Conservation (phyloP, 2,329 filamentous ascomycete species). For the Apiospora aurea region DNA sequence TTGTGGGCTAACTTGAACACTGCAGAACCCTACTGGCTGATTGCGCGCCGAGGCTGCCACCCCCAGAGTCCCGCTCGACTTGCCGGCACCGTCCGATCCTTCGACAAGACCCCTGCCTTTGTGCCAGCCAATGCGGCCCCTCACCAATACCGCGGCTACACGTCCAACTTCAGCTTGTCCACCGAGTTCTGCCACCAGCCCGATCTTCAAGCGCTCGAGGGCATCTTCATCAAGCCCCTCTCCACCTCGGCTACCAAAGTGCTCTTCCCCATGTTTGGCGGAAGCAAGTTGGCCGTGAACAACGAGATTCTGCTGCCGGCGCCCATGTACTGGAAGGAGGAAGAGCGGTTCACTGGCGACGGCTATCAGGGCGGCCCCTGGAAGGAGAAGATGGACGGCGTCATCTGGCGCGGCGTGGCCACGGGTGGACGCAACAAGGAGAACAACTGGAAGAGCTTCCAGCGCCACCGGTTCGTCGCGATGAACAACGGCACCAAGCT, state of each 20-base stretch:
- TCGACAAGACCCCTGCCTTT: constrained; percentile 53
- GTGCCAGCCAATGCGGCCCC: constrained; percentile 53
- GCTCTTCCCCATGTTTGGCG: constrained; percentile 71
- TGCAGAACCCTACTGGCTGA: constrained; percentile 61
- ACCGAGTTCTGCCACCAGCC: constrained; percentile 72
- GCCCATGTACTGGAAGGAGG: constrained; percentile 72
- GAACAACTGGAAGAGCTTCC: constrained; percentile 74
- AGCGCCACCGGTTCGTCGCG: constrained; percentile 76
- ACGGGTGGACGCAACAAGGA: constrained; percentile 67
- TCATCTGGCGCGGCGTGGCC: constrained; percentile 72
- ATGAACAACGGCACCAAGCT: constrained; percentile 74
- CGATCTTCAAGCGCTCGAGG: constrained; percentile 67
- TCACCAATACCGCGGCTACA: constrained; percentile 63
- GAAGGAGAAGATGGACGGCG: constrained; percentile 60
- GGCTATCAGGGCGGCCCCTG: constrained; percentile 61
- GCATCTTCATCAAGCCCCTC: constrained; percentile 68
- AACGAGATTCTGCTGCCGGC: constrained; percentile 75
- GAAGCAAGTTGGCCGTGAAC: constrained; percentile 73
- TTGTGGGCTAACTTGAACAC: constrained; percentile 25
- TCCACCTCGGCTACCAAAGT: constrained; percentile 62
- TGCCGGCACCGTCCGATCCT: constrained; percentile 50
- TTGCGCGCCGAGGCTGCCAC: constrained; percentile 66
- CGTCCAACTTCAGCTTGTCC: constrained; percentile 67
- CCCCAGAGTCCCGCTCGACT: constrained; percentile 67
- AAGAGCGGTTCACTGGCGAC: constrained; percentile 67